Percentiles rank a stretch among this genome's conserved stretches.
These are phyloP conservation scores for Pythium oligandrum DNA, from an alignment of 352 stramenopile genomes.

Conservation along the genomic window DNA sequence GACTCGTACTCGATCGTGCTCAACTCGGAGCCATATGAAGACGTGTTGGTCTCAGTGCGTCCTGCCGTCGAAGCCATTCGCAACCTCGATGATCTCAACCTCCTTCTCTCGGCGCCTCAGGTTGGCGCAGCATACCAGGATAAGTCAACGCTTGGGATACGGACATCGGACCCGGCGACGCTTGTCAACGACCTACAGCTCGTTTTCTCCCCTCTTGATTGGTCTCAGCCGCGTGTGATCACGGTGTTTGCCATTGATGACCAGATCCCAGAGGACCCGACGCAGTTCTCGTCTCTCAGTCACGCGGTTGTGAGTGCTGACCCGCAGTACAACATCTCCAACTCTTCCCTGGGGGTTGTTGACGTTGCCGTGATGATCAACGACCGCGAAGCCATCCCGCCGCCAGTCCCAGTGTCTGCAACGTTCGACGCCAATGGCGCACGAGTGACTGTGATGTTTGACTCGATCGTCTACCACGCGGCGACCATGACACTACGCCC, in stretches of 20 bases:
- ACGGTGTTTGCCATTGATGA: conserved; percentile 62
- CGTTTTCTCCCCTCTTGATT: conserved; percentile 66
- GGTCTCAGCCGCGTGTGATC: conserved; percentile 32
- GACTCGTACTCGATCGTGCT: conserved; percentile 62
- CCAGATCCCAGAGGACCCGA: conserved; percentile 47
- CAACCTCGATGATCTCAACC: conserved; percentile 12
- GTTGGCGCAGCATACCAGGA: conserved; percentile 15
- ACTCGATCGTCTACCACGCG: conserved; percentile 62
- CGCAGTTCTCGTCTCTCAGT: conserved; percentile 45
- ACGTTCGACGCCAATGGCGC: conserved; percentile 51
- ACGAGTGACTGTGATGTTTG: conserved; percentile 50
- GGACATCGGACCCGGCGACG: not conserved
- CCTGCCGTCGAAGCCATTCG: conserved; percentile 41
- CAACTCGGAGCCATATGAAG: conserved; percentile 57
- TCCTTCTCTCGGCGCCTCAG: conserved; percentile 17
- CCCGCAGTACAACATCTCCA: conserved; percentile 57
- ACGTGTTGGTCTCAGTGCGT: conserved; percentile 39
- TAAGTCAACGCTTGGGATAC: not conserved
- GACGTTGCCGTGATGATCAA: conserved; percentile 48
- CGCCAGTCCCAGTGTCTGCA: conserved; percentile 39
- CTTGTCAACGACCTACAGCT: conserved; percentile 27
- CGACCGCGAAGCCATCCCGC: conserved; percentile 56
- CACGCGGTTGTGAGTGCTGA: conserved; percentile 47
- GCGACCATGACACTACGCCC: conserved; percentile 48
- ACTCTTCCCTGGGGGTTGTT: conserved; percentile 34